Conservation (phyloP, 169 alveolate species). For the Plasmodium ovale region DNA sequence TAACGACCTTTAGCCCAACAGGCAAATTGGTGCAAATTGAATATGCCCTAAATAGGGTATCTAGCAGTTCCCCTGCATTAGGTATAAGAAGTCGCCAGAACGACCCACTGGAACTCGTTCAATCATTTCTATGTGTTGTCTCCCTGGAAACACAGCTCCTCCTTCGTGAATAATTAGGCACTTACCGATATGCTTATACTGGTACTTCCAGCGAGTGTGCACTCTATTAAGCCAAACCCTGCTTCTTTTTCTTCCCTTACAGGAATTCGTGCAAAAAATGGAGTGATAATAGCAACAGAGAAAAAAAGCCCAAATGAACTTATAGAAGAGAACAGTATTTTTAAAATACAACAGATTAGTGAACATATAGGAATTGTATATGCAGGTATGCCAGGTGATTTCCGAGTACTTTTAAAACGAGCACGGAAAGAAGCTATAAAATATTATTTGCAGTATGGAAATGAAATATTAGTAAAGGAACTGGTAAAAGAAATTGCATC, state of each 20-base stretch:
- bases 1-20: constrained; percentile 96
- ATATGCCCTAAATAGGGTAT: constrained; percentile 97
- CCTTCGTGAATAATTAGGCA: too few species aligned
- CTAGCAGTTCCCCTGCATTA: constrained; percentile 96
- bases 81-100: too few species aligned
- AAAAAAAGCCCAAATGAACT: constrained; percentile 92
- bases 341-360: constrained; percentile 93
- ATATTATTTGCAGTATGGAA: constrained; percentile 94
- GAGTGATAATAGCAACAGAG: constrained; percentile 97
- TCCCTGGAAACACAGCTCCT: too few species aligned
- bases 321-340: constrained; percentile 94
- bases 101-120: background rate
- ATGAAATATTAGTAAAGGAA: constrained; percentile 94
- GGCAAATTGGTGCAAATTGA: constrained; percentile 98
- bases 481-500: constrained; percentile 96
- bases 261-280: constrained; percentile 96
- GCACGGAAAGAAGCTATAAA: constrained; percentile 92
- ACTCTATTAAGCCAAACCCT: too few species aligned
- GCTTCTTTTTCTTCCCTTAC: background rate
- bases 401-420: constrained; percentile 92
- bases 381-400: constrained; percentile 99
- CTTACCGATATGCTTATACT: too few species aligned
- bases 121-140: background rate
- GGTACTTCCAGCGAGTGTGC: background rate
- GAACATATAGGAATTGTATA: constrained; percentile 94